Conservation (phyloP, 305 asterid genomes). For the Fraxinus angustifolia region DNA sequence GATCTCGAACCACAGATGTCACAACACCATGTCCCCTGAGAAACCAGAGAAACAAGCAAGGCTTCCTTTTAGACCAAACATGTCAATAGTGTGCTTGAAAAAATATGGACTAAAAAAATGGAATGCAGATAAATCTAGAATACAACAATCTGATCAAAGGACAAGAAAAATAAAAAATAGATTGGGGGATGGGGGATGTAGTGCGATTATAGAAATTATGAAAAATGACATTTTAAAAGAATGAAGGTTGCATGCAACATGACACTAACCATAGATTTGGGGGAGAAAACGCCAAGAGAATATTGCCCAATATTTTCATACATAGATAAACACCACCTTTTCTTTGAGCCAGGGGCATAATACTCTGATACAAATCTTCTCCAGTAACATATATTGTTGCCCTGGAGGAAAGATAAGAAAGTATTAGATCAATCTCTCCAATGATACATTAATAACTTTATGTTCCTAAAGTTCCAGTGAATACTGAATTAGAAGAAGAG, state of each 20-base stretch:
- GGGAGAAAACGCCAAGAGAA: slow-evolving; percentile 35
- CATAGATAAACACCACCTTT: slow-evolving; percentile 63
- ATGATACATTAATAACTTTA: neutral
- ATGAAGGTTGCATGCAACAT: slow-evolving; percentile 4
- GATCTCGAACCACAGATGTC: slow-evolving; percentile 51
- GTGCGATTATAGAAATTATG: neutral
- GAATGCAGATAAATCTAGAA: neutral
- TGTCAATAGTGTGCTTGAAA: neutral
- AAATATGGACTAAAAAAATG: neutral
- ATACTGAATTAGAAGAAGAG: neutral
- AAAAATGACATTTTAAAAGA: neutral
- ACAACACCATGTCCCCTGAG: slow-evolving; percentile 56
- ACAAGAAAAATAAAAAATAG: neutral
- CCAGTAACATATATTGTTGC: slow-evolving; percentile 49
- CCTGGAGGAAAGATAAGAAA: slow-evolving; percentile 30
- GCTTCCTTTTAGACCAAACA: slow-evolving; percentile 2
- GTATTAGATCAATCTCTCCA: neutral
- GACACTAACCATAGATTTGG: slow-evolving; percentile 43
- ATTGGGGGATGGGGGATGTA: neutral
- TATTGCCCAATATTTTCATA: slow-evolving; percentile 39
- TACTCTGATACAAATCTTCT: slow-evolving; percentile 52
- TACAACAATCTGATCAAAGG: neutral
- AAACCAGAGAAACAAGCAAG: slow-evolving; percentile 14
- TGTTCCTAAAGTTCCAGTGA: neutral
- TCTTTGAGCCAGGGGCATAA: slow-evolving; percentile 52